Evolutionary conservation across 768 basidiomycete species (phyloP).

Genomic region (Tephrocybe rancida): DNA sequence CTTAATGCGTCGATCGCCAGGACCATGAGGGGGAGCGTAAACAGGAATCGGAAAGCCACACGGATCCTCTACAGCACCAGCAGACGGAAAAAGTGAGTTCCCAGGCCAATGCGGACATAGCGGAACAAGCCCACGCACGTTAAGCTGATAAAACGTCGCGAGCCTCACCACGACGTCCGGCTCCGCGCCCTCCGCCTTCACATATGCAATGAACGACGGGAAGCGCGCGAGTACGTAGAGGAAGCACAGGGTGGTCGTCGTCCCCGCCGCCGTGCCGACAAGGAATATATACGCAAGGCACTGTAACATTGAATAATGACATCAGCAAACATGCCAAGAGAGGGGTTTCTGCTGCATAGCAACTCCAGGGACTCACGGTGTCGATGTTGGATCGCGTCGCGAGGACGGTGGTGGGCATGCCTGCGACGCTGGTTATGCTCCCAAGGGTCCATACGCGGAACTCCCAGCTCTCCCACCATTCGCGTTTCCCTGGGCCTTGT

Average conservation of each 20-base stretch:
- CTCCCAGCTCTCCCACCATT: constrained; percentile 84
- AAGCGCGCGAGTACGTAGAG: constrained; percentile 73
- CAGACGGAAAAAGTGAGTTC: not conserved
- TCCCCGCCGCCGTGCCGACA: constrained; percentile 66
- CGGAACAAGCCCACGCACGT: no score
- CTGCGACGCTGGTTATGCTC: constrained; percentile 63
- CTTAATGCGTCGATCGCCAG: constrained; percentile 64
- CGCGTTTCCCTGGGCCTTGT: constrained; percentile 68
- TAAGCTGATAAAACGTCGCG: constrained; percentile 75
- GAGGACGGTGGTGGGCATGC: constrained; percentile 73
- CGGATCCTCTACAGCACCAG: constrained; percentile 58
- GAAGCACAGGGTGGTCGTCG: constrained; percentile 68
- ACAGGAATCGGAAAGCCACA: constrained; percentile 75
- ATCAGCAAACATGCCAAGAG: constrained; percentile 3
- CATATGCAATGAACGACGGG: constrained; percentile 67
- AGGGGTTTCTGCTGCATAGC: no score
- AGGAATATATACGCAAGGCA: constrained; percentile 77
- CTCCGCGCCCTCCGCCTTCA: constrained; percentile 74
- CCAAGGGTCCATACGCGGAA: constrained; percentile 73
- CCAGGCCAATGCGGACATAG: not conserved
- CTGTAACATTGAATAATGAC: constrained; percentile 34
- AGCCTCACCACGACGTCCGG: constrained; percentile 76
- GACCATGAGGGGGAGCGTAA: constrained; percentile 68
- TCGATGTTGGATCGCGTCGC: constrained; percentile 60
- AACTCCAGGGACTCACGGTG: constrained; percentile 40